Base-by-base conservation (phyloP, 1,284 basidiomycete genomes). In the Coriolopsis trogii region DNA sequence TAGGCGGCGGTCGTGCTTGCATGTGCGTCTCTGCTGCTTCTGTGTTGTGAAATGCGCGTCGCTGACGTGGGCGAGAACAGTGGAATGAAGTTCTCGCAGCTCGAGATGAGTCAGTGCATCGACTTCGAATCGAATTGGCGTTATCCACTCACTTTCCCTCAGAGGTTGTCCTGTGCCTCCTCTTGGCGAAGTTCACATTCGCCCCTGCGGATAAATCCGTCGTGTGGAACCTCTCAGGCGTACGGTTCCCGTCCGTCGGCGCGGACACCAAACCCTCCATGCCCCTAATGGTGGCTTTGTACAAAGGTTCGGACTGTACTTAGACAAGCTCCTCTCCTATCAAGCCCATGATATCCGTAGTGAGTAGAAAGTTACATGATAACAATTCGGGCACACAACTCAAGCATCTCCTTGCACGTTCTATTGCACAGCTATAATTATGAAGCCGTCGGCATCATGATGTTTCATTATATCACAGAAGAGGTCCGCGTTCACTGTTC, bases 61-160 rank as follows among this genome's bases (percentile, higher is more conserved):
- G n/a, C 36, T 38, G 23, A 23, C 24, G 6, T 25, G 7, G 8
- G 3, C 29, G 3, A 18, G 15, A 20, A 6, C 43, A 59, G 58
- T n/a, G 58, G 58, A 23, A 56, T 56, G 51, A 54, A 54, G 38
- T 60, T 59, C 38, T 53, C 57, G 1, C 41, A 59, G 28, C 41
- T 59, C 23, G 57, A 59, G 28, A 56, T 59, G 57, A 59, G 57
- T 59, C 18, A 9, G 57, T 56, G 4, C 48, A 18, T 30, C n/a
- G 16, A 12, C 9, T 15, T 26, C 18, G 5, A 5, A 3, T 18
- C 25, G n/a, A 2, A 4, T 6, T 4, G 7, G 7, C 34, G 10
- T 9, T 8, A n/a, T n/a, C n/a, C n/a, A n/a, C n/a, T n/a, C n/a
- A n/a, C n/a, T n/a, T n/a, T n/a, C n/a, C n/a, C n/a, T n/a, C 13